Evolutionary conservation across 1,139 yeast species (phyloP).

Genomic region (Starmera stellimalicola): DNA sequence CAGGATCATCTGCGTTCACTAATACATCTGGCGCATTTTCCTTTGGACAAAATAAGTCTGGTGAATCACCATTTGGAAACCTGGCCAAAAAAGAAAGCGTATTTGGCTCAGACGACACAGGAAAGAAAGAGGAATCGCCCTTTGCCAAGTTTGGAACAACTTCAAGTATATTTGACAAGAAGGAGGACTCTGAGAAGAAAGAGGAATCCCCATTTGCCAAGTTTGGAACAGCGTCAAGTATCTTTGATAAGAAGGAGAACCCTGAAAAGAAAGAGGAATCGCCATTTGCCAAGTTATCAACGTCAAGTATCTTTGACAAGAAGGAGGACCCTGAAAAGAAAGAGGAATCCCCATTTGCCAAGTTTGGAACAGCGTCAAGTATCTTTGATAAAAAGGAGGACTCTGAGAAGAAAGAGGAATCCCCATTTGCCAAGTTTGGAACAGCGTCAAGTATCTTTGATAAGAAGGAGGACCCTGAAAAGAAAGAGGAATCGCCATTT

Average conservation of each 20-base stretch:
- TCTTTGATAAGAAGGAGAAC: background rate
- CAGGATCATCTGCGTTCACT: slow-evolving; percentile 1
- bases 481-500: slow-evolving; percentile 6
- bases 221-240: slow-evolving; percentile 6
- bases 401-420: too few species aligned
- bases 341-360: too few species aligned
- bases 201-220: too few species aligned
- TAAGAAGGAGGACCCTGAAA: background rate
- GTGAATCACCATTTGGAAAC: slow-evolving; percentile 4
- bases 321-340: background rate
- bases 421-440: slow-evolving; percentile 8
- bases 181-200: background rate
- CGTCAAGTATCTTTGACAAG: slow-evolving; percentile 3
- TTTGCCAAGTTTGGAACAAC: slow-evolving; percentile 8
- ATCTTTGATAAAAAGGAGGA: background rate
- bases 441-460: too few species aligned
- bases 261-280: too few species aligned
- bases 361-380: slow-evolving; percentile 7
- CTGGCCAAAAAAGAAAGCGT: background rate
- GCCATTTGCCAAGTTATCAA: too few species aligned
- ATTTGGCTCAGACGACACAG: background rate
- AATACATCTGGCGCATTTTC: slow-evolving; percentile 1
- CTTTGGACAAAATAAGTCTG: slow-evolving; percentile 3
- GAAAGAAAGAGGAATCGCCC: too few species aligned
- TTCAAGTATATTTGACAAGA: background rate